Percentiles rank a stretch among this genome's conserved stretches.
Evolutionary conservation across 2,329 filamentous ascomycete species (phyloP).

Genomic region (Stemphylium lycopersici): DNA sequence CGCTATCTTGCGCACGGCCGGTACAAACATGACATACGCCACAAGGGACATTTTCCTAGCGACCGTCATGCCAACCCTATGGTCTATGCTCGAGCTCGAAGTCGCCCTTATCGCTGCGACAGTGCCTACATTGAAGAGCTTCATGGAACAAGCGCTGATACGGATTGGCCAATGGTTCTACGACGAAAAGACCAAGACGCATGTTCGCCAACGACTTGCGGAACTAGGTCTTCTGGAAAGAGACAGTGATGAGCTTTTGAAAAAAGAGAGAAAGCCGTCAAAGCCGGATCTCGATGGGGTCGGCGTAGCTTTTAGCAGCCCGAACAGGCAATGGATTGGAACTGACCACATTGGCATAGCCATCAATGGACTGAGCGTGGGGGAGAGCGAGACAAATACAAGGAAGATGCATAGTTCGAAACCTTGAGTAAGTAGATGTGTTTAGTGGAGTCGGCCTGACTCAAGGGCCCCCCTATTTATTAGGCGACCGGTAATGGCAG

Average conservation of each 20-base stretch:
- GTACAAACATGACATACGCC: slow-evolving; percentile 22
- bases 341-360: background rate
- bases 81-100: slow-evolving; percentile 34
- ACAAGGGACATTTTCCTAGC: slow-evolving; percentile 26
- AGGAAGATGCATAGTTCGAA: too few species aligned
- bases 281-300: background rate
- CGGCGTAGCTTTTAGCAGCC: background rate
- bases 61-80: slow-evolving; percentile 28
- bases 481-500: too few species aligned
- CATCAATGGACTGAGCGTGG: background rate
- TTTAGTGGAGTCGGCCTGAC: too few species aligned
- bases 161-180: slow-evolving; percentile 26
- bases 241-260: background rate
- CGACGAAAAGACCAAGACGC: slow-evolving; percentile 20
- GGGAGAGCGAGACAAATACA: too few species aligned
- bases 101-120: slow-evolving; percentile 37
- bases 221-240: slow-evolving; percentile 20
- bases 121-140: slow-evolving; percentile 34
- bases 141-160: slow-evolving; percentile 22
- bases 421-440: too few species aligned
- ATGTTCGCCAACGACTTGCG: slow-evolving; percentile 19
- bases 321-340: background rate
- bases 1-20: slow-evolving; percentile 31
- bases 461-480: too few species aligned
- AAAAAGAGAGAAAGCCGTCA: background rate